Percentiles rank a stretch among this genome's conserved stretches.
Conservation (phyloP, 495 filamentous ascomycete genomes). For the Penicillium subrubescens region DNA sequence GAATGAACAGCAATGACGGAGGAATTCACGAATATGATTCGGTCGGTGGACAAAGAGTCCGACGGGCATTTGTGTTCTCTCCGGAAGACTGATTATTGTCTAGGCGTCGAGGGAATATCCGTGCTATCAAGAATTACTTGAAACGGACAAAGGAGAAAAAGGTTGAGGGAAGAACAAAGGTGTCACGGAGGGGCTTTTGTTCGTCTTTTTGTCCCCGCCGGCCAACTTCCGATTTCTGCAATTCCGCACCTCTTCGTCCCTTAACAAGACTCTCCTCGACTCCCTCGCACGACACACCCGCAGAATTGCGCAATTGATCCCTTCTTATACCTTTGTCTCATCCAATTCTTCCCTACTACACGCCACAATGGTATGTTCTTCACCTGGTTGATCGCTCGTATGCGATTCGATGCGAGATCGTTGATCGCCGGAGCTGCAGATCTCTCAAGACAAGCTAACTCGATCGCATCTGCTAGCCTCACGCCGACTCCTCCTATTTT, state of each 20-base stretch:
- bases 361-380: constrained; percentile 2
- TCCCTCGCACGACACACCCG: not conserved
- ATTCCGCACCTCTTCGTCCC: not conserved
- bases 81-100: not conserved
- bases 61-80: not conserved
- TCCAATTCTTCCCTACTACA: not conserved
- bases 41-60: not conserved
- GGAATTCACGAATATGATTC: not conserved
- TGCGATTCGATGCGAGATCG: not conserved
- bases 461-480: constrained; percentile 58
- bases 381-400: not conserved
- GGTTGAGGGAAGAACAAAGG: not conserved
- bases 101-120: not conserved
- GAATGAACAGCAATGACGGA: not conserved
- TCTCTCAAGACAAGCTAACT: constrained; percentile 3
- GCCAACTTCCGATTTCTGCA: not conserved
- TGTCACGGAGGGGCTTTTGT: not conserved
- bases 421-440: constrained; percentile 4
- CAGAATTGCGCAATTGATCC: constrained; percentile 1
- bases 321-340: not conserved
- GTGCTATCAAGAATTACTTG: not conserved
- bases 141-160: constrained; percentile 4
- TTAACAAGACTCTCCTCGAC: not conserved
- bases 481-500: constrained; percentile 85
- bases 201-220: not conserved